Evolutionary conservation across 2,329 filamentous ascomycete species (phyloP), one percentile per base, ranked within the genome.

Genomic region (Huntiella abstrusa): DNA sequence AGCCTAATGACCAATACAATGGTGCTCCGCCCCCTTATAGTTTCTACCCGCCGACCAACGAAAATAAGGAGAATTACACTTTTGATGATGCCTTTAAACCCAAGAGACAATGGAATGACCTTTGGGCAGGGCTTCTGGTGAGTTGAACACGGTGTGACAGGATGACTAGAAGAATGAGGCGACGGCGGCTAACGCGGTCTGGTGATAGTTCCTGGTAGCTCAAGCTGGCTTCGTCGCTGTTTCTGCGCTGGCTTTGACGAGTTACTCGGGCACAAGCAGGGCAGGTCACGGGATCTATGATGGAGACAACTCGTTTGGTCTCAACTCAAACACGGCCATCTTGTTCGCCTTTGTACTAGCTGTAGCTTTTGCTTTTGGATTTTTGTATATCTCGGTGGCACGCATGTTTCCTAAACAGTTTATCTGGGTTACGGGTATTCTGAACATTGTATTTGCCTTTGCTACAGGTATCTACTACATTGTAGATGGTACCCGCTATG

Each of bases 351-450:
- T 92, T 58, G 75, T 83, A 5, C 69, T 86, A 35, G 82, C 85
- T 4, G 68, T 87, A 16, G 69, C 83, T 1, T 65, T 94, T 37
- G 87, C 83, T 33, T 64, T 93, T 36, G 87, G 83, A 33, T 82
- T 76, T 56, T 68, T 64, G 16, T 96, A 95, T 59, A 75, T 95
- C 55, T 75, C 76, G 61, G 60, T 78, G 2, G 82, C 83, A 5
- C 75, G 85, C 47, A 64, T 73, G 41, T 88, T 88, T 53, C 86
- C 87, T 3, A 92, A 91, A 63, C 75, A 84, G 57, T 86, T 94
- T 54, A 92, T 95, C 58, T 95, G 85, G 83, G 73, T 86, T 35
- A 92, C 86, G 0, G 85, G 84, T 10, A 88, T 94, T 44, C 67
- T 93, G 48, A 92, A 95, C 60, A 81, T 94, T 55, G 64, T 80